Conservation (phyloP, 2,329 filamentous ascomycete species). For the Nannizziopsis barbatae region DNA sequence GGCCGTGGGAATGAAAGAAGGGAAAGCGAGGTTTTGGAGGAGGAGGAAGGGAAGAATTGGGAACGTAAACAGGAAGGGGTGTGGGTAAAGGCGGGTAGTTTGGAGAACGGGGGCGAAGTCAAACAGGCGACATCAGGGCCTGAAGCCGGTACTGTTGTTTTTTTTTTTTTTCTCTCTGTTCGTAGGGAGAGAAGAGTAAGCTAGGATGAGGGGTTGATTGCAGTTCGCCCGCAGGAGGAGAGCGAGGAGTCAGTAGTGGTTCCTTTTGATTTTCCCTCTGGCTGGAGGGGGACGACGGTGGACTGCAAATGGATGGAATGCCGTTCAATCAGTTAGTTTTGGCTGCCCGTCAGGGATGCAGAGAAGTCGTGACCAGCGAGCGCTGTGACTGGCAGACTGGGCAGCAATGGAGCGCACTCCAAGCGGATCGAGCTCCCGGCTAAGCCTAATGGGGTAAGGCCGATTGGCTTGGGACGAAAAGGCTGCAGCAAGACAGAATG, state of each 20-base stretch:
- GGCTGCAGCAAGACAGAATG: slow-evolving; percentile 10
- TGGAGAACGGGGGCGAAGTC: neutral
- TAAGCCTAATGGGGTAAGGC: slow-evolving; percentile 8
- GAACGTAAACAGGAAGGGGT: slow-evolving; percentile 9
- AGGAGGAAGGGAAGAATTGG: neutral
- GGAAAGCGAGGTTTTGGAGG: too few relatives aligned
- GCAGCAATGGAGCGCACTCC: slow-evolving; percentile 6
- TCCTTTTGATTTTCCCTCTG: too few relatives aligned
- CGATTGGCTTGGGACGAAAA: slow-evolving; percentile 9
- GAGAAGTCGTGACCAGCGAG: slow-evolving; percentile 5
- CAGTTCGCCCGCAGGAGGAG: neutral
- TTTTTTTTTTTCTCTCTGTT: neutral
- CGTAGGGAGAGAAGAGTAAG: too few relatives aligned
- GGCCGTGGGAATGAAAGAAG: slow-evolving; percentile 26
- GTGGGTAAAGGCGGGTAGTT: slow-evolving; percentile 3
- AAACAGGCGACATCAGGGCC: neutral
- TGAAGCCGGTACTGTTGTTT: too few relatives aligned
- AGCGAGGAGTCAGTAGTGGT: slow-evolving; percentile 2
- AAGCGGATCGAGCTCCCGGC: slow-evolving; percentile 10
- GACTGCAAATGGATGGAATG: slow-evolving; percentile 8
- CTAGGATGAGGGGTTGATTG: too few relatives aligned
- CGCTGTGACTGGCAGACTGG: too few relatives aligned
- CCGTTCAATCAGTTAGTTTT: slow-evolving; percentile 6
- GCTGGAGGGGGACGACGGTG: slow-evolving; percentile 12
- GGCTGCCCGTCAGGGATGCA: neutral